Conservation (phyloP, 306 rosid species). For the Rosa multiflora region DNA sequence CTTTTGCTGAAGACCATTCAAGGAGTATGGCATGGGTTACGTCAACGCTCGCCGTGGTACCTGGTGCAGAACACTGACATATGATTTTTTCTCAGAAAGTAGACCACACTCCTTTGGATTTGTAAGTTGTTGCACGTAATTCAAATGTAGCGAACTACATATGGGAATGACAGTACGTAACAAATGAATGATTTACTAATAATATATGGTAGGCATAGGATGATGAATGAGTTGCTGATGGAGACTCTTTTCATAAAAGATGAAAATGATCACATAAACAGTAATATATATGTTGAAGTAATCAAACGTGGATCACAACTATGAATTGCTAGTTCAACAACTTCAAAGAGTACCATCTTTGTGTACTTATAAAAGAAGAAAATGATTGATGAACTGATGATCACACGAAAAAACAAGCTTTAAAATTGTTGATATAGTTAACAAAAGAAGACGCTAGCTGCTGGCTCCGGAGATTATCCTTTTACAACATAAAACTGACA, state of each 20-base stretch:
- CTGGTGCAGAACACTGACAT: too few relatives aligned
- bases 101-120: too few relatives aligned
- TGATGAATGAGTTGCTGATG: not conserved
- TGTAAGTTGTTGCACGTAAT: too few relatives aligned
- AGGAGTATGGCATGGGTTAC: too few relatives aligned
- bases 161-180: not conserved
- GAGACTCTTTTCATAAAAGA: not conserved
- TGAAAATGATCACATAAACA: too few relatives aligned
- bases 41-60: too few relatives aligned
- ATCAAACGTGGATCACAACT: not conserved
- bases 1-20: too few relatives aligned
- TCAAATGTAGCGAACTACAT: too few relatives aligned
- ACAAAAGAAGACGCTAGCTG: accelerated
- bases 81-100: not conserved
- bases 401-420: too few relatives aligned
- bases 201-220: too few relatives aligned
- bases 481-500: not conserved
- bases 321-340: not conserved
- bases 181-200: not conserved
- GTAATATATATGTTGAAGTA: not conserved
- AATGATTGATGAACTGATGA: not conserved
- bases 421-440: not conserved
- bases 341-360: not conserved
- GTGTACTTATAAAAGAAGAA: not conserved
- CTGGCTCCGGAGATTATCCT: too few relatives aligned